Percentiles rank a stretch among this genome's conserved stretches.
phyloP scores from a whole-genome alignment of 2,329 filamentous ascomycete genomes.

The Macrophomina tecta region DNA sequence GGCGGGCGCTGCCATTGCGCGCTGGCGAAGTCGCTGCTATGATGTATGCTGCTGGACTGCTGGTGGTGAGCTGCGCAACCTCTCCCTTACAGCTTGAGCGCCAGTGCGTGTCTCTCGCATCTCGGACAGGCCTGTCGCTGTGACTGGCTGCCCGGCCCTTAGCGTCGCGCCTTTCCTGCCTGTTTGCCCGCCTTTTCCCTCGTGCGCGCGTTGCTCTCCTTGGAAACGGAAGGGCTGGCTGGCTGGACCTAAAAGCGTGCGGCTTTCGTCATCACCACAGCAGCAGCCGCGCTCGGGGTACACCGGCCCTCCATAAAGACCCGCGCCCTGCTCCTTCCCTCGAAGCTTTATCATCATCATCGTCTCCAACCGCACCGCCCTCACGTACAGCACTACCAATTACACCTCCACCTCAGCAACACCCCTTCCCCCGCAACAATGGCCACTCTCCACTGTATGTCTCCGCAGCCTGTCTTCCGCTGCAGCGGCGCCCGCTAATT shows the following conservation, averaged over 20 bases:
- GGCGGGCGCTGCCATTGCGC: not conserved
- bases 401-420: not conserved
- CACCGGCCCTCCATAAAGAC: conserved; percentile 18
- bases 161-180: not conserved
- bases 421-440: conserved; percentile 50
- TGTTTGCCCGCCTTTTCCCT: too few relatives aligned
- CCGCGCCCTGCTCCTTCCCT: too few relatives aligned
- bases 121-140: not conserved
- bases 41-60: not conserved
- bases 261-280: conserved; percentile 20
- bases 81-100: not conserved
- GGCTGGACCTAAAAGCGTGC: not conserved
- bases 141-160: not conserved
- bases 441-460: conserved; percentile 66
- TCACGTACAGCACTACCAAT: too few relatives aligned
- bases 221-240: conserved; percentile 15
- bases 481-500: not conserved
- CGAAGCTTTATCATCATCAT: not conserved
- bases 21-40: not conserved
- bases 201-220: not conserved
- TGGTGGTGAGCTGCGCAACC: not conserved
- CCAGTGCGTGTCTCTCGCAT: not conserved
- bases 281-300: conserved; percentile 1
- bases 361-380: not conserved
- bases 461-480: not conserved